A percentile compares a stretch with the other conserved stretches of the same genome.
Conservation (phyloP, 2,329 filamentous ascomycete genomes). For the Cercospora canescens region DNA sequence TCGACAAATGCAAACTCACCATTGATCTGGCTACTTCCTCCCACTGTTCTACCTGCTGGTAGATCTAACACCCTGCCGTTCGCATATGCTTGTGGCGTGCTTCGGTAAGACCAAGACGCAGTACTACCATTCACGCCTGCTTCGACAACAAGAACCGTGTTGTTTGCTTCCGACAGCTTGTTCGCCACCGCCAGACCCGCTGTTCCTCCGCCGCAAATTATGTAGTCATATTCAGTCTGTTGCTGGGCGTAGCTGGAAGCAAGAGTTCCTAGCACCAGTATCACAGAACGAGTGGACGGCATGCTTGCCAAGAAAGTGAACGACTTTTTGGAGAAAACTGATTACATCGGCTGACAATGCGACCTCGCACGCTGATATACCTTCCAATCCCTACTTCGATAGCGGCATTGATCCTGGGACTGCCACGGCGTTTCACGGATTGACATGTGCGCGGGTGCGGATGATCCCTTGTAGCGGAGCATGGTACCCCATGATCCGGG, state of each 20-base stretch:
- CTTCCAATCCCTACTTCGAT: background rate
- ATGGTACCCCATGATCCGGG: background rate
- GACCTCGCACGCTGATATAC: background rate
- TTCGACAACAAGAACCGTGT: constrained; percentile 34
- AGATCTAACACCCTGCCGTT: constrained; percentile 9
- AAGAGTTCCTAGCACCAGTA: background rate
- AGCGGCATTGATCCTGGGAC: background rate
- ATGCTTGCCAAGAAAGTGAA: background rate
- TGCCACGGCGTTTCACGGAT: background rate
- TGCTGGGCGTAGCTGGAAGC: background rate
- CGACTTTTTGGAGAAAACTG: background rate
- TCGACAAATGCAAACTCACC: background rate
- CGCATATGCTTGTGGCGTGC: constrained; percentile 9
- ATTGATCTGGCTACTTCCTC: constrained; percentile 20
- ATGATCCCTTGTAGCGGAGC: background rate
- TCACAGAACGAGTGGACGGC: constrained; percentile 9
- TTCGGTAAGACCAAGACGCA: constrained; percentile 3
- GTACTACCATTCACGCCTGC: constrained; percentile 14
- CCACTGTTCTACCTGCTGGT: constrained; percentile 17
- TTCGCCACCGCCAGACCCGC: constrained; percentile 33
- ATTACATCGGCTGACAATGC: background rate
- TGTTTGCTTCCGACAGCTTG: constrained; percentile 27
- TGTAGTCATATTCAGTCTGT: constrained; percentile 15
- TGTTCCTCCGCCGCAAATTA: constrained; percentile 33
- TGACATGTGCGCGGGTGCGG: background rate